phyloP scores from a whole-genome alignment of 1,284 basidiomycete genomes.

The Inonotus hispidus region DNA sequence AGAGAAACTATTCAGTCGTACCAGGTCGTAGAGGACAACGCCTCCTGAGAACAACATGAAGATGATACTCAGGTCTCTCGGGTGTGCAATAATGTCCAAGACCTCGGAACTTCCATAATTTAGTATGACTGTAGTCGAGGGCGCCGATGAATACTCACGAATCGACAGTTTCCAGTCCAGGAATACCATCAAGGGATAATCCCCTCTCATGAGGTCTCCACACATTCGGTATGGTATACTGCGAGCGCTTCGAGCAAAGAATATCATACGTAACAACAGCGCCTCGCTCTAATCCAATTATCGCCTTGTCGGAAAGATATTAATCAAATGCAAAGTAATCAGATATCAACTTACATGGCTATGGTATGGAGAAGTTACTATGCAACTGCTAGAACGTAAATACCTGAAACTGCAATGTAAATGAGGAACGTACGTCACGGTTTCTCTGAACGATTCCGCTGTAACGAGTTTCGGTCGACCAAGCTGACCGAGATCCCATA shows the following conservation, averaged over 20 bases:
- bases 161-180: conserved; percentile 31
- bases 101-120: conserved; percentile 1
- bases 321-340: background rate
- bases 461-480: conserved; percentile 52
- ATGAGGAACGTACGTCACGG: conserved; percentile 37
- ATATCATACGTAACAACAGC: conserved; percentile 69
- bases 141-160: conserved; percentile 32
- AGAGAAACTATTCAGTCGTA: conserved; percentile 29
- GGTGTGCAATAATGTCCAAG: conserved; percentile 67
- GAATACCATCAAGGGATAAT: conserved; percentile 52
- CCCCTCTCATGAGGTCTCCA: conserved; percentile 76
- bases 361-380: conserved; percentile 69
- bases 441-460: conserved; percentile 45
- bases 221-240: conserved; percentile 64
- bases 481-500: conserved; percentile 60
- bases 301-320: conserved; percentile 39
- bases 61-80: conserved; percentile 74
- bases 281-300: conserved; percentile 53
- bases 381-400: conserved; percentile 36
- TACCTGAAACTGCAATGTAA: conserved; percentile 14
- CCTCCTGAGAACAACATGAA: conserved; percentile 65
- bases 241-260: conserved; percentile 55
- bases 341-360: conserved; percentile 48
- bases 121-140: background rate
- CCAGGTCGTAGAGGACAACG: conserved; percentile 68